Percentiles rank a stretch among this genome's conserved stretches.
Conservation (phyloP, 1,284 basidiomycete genomes). For the Termitomyces sp. region DNA sequence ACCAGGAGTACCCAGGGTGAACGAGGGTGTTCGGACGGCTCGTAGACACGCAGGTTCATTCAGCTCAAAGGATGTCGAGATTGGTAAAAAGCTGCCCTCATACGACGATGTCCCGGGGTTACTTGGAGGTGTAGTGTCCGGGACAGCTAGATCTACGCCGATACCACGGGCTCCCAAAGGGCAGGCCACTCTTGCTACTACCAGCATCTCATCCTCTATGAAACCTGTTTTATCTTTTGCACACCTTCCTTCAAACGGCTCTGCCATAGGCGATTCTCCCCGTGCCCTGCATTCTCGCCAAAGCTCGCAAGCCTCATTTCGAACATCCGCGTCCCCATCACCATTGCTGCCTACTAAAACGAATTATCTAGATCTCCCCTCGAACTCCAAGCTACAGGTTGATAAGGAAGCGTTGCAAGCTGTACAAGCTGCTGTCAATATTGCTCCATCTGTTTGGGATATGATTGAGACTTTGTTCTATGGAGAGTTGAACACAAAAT, state of each 20-base stretch:
- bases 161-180: constrained; percentile 46
- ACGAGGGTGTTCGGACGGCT: constrained; percentile 44
- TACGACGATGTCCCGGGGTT: constrained; percentile 39
- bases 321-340: constrained; percentile 37
- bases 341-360: constrained; percentile 30
- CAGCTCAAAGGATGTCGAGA: constrained; percentile 86
- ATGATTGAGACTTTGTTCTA: constrained; percentile 59
- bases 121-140: constrained; percentile 31
- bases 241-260: constrained; percentile 5
- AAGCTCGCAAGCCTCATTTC: constrained; percentile 51
- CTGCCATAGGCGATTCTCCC: constrained; percentile 5
- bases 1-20: constrained; percentile 3
- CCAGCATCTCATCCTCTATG: constrained; percentile 20
- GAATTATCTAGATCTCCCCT: constrained; percentile 39
- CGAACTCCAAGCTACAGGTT: constrained; percentile 50
- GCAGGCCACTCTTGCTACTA: constrained; percentile 28
- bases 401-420: constrained; percentile 68
- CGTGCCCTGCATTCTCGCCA: constrained; percentile 45
- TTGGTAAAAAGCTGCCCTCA: constrained; percentile 77
- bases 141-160: constrained; percentile 31
- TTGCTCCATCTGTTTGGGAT: constrained; percentile 70
- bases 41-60: constrained; percentile 92
- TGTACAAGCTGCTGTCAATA: constrained; percentile 60
- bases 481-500: constrained; percentile 34
- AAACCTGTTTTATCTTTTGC: constrained; percentile 16